Base-by-base conservation (phyloP, 2,329 filamentous ascomycete genomes). In the Sarocladiaceae sp. region DNA sequence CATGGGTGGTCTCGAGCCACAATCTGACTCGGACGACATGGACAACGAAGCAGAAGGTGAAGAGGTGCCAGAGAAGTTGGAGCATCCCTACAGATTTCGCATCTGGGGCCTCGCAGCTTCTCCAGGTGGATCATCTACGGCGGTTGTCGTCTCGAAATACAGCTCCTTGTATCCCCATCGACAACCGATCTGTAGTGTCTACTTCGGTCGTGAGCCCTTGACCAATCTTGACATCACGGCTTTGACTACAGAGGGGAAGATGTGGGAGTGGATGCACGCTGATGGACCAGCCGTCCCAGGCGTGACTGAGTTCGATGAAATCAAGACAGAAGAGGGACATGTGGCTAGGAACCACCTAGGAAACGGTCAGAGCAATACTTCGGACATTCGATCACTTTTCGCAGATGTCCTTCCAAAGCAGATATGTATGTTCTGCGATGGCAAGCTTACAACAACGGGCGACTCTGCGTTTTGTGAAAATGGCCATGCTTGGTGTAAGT, bases 191-290 rank as follows among this genome's bases (percentile, higher is more conserved):
- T 70, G 64, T 50, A 68, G 64, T 51, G 56, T 74, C 11, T 59
- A 70, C 39, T 74, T 75, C 52, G 66, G 65, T 4, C 68, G 62
- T 10, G 25, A 49, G 25, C 25, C 20, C 23, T 10, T 33, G 12
- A 28, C 17, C 15, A 4, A 17, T 15, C 15, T n/a, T 35, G 33
- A 28, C 20, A 28, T 26, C 26, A 15, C 17, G 18, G 11, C 10
- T 11, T 63, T 78, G 18, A 77, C 76, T n/a, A 80, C 79, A 2
- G 80, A 84, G 61, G 80, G 73, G 0, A 66, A 67, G 33, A 68
- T 78, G 40, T 83, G 79, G 73, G 76, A 82, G 55, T 80, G 76
- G 72, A 79, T 83, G 74, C 83, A 83, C 58, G 79, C 77, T 17
- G 66, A 66, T n/a, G 77, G 76, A 0, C 66, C 70, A 0, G 66